Base-by-base conservation (phyloP, 257 asterid species). In the Rhazya stricta region DNA sequence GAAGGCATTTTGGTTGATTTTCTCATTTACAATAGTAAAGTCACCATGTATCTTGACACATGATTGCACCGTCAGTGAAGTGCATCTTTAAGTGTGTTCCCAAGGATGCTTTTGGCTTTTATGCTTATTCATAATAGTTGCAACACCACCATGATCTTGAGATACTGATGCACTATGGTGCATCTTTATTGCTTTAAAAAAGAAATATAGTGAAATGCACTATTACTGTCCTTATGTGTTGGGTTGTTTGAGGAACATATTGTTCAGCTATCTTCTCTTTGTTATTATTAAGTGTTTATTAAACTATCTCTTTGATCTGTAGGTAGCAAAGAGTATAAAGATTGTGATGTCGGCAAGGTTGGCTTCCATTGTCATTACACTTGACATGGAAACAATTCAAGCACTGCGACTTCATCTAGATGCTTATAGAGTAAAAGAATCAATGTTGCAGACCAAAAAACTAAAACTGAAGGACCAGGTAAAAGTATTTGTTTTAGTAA, bases 261-360 rank as follows among this genome's bases (percentile, higher is more conserved):
- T 27, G 2, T 51, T 42, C 66, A 25, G 8, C 15, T 65, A 25
- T 50, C n/a, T 25, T 62, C 32, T 76, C 34, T 25, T 18, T 65
- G 5, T 16, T 46, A 32, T 9, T 12, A 10, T 8, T 8, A 5
- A 13, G 54, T 78, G 51, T 37, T 58, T 70, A 23, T 75, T 46
- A 27, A n/a, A 80, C 71, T 57, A 37, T 74, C 67, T 73, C 74
- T 81, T 72, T 82, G 46, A 71, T 79, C 67, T 81, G 71, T 76
- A 94, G 98, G 91, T 94, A 43, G 97, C 97, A 48, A 88, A 85
- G 86, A 89, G 91, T 82, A 76, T 94, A 73, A 92, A 88, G 87
- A 81, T 88, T 76, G 89, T 87, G 65, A 90, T 85, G 83, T 78
- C 91, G 12, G 81, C 97, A 30, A 89, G 94, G 76, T 39, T 25